Percentiles rank a stretch among this genome's conserved stretches.
Conservation (phyloP, 2,329 filamentous ascomycete genomes). For the Calonectria ilicicola region DNA sequence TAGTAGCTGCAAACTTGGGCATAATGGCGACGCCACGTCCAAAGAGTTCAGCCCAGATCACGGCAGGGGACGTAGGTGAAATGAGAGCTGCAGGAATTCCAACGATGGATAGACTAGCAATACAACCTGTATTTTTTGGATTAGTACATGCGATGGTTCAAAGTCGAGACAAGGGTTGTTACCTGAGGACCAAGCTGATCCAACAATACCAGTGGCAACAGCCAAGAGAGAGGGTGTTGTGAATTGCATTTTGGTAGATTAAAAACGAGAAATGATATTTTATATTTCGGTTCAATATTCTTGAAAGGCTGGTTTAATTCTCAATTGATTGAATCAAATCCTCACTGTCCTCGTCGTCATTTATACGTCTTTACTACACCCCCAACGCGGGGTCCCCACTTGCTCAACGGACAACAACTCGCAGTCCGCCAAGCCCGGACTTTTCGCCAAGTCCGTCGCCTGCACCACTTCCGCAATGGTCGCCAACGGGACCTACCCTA, state of each 20-base stretch:
- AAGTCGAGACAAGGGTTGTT: neutral
- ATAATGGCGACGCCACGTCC: constrained; percentile 50
- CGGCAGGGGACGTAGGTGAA: constrained; percentile 45
- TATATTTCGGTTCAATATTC: neutral
- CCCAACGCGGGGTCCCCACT: neutral
- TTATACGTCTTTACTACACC: neutral
- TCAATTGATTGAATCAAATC: neutral
- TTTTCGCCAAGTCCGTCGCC: constrained; percentile 16
- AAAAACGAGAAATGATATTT: neutral
- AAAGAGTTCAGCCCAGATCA: constrained; percentile 53
- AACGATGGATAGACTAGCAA: constrained; percentile 51
- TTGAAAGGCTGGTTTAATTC: neutral
- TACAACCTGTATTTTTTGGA: constrained; percentile 45
- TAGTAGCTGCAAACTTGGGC: constrained; percentile 50
- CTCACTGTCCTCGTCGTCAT: neutral
- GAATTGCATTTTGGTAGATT: constrained; percentile 31
- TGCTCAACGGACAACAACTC: neutral
- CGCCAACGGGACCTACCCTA: no score
- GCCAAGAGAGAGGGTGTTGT: constrained; percentile 48
- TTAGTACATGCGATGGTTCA: neutral
- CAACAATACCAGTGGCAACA: constrained; percentile 52
- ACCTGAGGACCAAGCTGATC: constrained; percentile 54
- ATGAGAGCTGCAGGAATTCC: constrained; percentile 47
- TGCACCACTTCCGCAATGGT: neutral
- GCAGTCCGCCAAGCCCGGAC: constrained; percentile 11